Conservation (phyloP, 2,329 filamentous ascomycete genomes). For the Sporothrix mexicana region DNA sequence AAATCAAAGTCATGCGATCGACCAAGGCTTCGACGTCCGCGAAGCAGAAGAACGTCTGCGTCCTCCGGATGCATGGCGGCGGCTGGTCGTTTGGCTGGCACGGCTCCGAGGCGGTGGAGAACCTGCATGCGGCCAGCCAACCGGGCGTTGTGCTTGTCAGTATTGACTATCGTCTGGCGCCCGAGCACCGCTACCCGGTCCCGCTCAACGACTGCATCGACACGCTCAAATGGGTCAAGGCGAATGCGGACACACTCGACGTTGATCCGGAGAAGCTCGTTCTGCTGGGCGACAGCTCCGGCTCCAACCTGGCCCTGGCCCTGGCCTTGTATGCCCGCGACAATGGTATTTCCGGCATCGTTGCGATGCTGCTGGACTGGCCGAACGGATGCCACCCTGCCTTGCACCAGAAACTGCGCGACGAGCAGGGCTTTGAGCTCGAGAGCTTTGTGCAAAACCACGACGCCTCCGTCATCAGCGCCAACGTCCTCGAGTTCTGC, state of each 20-base stretch:
- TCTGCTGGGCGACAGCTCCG: slow-evolving; percentile 56
- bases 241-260: slow-evolving; percentile 50
- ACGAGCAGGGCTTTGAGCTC: slow-evolving; percentile 45
- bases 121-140: slow-evolving; percentile 44
- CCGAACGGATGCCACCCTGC: slow-evolving; percentile 48
- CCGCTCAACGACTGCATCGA: slow-evolving; percentile 58
- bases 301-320: slow-evolving; percentile 48
- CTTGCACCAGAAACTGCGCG: slow-evolving; percentile 41
- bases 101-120: slow-evolving; percentile 47
- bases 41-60: slow-evolving; percentile 30
- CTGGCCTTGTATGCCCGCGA: slow-evolving; percentile 45
- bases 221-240: slow-evolving; percentile 53
- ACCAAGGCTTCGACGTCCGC: slow-evolving; percentile 39
- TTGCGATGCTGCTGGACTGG: slow-evolving; percentile 46
- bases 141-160: slow-evolving; percentile 48
- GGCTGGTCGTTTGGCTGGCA: slow-evolving; percentile 47
- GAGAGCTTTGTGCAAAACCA: slow-evolving; percentile 46
- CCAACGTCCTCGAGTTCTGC: slow-evolving; percentile 46
- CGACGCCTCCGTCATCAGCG: slow-evolving; percentile 43
- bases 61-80: slow-evolving; percentile 48
- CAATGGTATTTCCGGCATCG: slow-evolving; percentile 44
- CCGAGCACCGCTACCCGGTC: slow-evolving; percentile 57
- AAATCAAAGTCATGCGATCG: slow-evolving; percentile 43
- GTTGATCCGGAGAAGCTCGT: slow-evolving; percentile 48
- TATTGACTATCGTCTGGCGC: slow-evolving; percentile 51